Conservation (phyloP, 1,284 basidiomycete species). For the Cutaneotrichosporon sp. region DNA sequence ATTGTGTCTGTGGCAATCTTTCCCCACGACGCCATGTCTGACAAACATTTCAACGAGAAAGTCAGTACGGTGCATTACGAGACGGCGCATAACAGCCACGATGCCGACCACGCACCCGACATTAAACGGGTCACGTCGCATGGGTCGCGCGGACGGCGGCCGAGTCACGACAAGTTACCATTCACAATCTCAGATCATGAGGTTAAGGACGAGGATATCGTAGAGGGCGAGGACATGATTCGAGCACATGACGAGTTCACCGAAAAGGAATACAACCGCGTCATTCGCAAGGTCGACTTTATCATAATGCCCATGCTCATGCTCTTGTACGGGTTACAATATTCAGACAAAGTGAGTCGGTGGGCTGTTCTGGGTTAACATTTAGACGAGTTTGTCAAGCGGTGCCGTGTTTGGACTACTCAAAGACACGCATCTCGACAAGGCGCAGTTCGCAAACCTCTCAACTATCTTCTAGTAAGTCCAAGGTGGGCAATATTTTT, state of each 20-base stretch:
- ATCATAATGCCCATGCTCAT: conserved; percentile 21
- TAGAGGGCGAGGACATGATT: conserved; percentile 12
- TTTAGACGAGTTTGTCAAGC: conserved; percentile 12
- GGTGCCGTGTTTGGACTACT: conserved; percentile 31
- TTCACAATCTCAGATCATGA: conserved; percentile 4
- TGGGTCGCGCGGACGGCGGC: not conserved
- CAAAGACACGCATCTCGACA: conserved; percentile 34
- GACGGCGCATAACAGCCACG: not conserved
- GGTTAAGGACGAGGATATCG: conserved; percentile 8
- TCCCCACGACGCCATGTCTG: no score
- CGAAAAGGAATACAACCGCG: conserved; percentile 18
- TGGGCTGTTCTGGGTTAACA: no score
- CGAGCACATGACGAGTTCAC: conserved; percentile 12
- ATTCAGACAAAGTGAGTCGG: conserved; percentile 14
- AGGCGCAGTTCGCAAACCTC: conserved; percentile 33
- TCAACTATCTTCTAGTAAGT: conserved; percentile 8
- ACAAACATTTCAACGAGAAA: not conserved
- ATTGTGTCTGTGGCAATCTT: no score
- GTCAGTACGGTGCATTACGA: not conserved
- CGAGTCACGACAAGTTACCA: conserved; percentile 3
- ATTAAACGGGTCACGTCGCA: not conserved
- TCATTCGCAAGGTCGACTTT: conserved; percentile 21
- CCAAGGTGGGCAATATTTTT: no score
- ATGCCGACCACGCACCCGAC: not conserved
- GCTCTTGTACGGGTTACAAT: conserved; percentile 22